These are phyloP conservation scores for Rhododendron kiyosumense DNA, from an alignment of 148 eudicot species.

Conservation along the genomic window DNA sequence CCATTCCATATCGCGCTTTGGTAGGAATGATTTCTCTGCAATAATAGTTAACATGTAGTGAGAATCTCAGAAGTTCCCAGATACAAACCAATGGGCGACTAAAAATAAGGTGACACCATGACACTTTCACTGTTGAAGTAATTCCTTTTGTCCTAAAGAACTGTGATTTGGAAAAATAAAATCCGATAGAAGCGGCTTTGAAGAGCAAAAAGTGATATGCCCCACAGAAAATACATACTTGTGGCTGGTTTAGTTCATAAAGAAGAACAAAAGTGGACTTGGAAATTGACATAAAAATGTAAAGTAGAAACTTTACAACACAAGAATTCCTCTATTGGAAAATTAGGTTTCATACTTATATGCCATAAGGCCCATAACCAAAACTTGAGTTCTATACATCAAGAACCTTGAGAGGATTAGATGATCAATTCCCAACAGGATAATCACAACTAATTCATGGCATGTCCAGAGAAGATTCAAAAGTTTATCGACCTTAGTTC, in stretches of 20 bases:
- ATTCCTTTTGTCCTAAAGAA: background rate
- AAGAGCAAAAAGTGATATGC: slow-evolving; percentile 19
- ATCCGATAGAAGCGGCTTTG: slow-evolving; percentile 26
- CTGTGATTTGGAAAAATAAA: slow-evolving; percentile 16
- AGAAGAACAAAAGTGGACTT: slow-evolving; percentile 10
- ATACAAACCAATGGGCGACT: background rate
- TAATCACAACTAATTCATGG: background rate
- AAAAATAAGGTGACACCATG: slow-evolving; percentile 6
- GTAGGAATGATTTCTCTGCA: slow-evolving; percentile 85
- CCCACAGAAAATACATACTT: slow-evolving; percentile 23
- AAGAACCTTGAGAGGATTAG: background rate
- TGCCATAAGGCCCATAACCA: background rate
- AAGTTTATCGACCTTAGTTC: background rate
- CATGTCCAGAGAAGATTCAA: background rate
- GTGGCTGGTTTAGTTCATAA: slow-evolving; percentile 3
- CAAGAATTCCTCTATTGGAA: background rate
- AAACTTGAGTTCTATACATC: background rate
- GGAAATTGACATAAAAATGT: background rate
- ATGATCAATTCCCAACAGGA: background rate
- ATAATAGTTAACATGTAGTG: background rate
- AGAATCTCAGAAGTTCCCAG: slow-evolving; percentile 12
- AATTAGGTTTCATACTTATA: background rate
- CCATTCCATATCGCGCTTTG: slow-evolving; percentile 83
- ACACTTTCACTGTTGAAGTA: background rate
- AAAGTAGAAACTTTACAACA: slow-evolving; percentile 7